These are phyloP conservation scores for Cystobasidiaceae sp. DNA, from an alignment of 1,284 basidiomycete genomes.

Conservation along the genomic window DNA sequence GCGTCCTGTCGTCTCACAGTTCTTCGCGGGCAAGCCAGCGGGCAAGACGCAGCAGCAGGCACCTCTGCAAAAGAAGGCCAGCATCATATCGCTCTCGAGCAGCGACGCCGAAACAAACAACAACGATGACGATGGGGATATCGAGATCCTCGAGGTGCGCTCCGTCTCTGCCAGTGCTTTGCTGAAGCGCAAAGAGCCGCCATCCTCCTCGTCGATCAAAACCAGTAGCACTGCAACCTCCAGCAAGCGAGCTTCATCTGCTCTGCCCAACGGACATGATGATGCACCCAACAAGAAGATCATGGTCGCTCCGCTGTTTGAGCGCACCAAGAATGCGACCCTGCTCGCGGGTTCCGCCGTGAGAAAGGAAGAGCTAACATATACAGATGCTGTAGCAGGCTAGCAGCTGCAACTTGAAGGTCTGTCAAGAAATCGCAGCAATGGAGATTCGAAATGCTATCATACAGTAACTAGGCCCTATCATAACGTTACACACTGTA, in stretches of 20 bases:
- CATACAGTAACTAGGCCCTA: too few relatives aligned
- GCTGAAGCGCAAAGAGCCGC: neutral
- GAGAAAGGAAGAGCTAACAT: conserved; percentile 9
- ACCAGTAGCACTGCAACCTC: neutral
- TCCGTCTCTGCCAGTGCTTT: neutral
- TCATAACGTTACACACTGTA: too few relatives aligned
- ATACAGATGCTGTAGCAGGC: too few relatives aligned
- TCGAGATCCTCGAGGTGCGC: neutral
- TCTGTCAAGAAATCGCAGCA: too few relatives aligned
- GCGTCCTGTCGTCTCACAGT: too few relatives aligned
- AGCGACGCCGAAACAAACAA: conserved; percentile 1
- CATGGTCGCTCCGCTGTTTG: conserved; percentile 26
- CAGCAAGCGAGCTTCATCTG: neutral
- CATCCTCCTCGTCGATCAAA: conserved; percentile 1
- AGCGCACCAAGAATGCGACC: conserved; percentile 5
- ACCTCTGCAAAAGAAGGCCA: conserved; percentile 18
- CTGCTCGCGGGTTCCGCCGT: neutral
- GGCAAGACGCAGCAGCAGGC: too few relatives aligned
- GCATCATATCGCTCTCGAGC: conserved; percentile 26
- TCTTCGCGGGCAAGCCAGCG: too few relatives aligned
- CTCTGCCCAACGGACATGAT: neutral
- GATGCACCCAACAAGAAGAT: conserved; percentile 9
- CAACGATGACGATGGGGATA: conserved; percentile 10
- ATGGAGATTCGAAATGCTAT: too few relatives aligned
- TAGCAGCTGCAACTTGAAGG: too few relatives aligned